A percentile compares a stretch with the other conserved stretches of the same genome.
Evolutionary conservation across 768 basidiomycete species (phyloP).

Genomic region (Neoboletus magnificus): DNA sequence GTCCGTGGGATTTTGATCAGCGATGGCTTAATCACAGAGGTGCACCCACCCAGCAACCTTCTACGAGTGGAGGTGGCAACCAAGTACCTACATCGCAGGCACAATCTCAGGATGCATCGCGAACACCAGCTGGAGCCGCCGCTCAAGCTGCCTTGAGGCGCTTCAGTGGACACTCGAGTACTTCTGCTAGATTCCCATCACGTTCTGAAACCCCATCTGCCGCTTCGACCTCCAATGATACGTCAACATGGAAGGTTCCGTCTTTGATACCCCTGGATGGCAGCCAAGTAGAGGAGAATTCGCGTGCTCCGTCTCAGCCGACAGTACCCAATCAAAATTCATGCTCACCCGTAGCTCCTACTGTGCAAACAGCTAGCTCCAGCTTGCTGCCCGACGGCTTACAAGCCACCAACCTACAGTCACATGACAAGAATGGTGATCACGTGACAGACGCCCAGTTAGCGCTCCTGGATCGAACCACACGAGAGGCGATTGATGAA

Average conservation of each 20-base stretch:
- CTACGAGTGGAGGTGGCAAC: neutral
- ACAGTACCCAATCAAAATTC: constrained; percentile 7
- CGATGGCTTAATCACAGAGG: constrained; percentile 26
- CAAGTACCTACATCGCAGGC: constrained; percentile 5
- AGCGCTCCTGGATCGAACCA: constrained; percentile 58
- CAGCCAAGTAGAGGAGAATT: neutral
- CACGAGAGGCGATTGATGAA: constrained; percentile 82
- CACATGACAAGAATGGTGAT: constrained; percentile 34
- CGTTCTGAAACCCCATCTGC: constrained; percentile 4
- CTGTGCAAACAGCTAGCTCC: neutral
- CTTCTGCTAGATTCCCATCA: constrained; percentile 10
- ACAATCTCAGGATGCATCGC: constrained; percentile 7
- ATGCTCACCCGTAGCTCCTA: constrained; percentile 1
- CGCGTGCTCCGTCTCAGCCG: neutral
- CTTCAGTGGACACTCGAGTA: constrained; percentile 18
- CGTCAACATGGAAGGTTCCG: constrained; percentile 22
- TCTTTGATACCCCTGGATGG: constrained; percentile 25
- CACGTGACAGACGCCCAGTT: constrained; percentile 52
- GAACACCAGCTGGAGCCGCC: constrained; percentile 52
- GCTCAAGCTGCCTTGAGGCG: constrained; percentile 66
- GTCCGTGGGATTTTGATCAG: constrained; percentile 52
- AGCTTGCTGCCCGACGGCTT: neutral
- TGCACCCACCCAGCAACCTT: constrained; percentile 7
- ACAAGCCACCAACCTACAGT: constrained; percentile 13
- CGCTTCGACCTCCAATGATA: constrained; percentile 7